These are phyloP conservation scores for Schwanniomyces sp. DNA, from an alignment of 805 yeast species.

Conservation along the genomic window DNA sequence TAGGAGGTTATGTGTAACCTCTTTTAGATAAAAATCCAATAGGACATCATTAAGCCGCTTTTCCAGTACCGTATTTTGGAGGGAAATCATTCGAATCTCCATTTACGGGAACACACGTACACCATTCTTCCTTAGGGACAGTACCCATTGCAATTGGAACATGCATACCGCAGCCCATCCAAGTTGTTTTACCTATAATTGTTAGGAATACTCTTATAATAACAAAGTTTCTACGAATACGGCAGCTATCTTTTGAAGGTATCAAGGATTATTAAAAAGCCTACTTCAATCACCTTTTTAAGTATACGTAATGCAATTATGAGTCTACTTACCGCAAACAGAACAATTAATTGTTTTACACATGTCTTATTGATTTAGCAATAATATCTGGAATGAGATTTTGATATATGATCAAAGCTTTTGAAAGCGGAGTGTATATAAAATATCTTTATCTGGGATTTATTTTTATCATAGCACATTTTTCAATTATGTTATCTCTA, in stretches of 20 bases:
- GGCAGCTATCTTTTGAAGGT: too few relatives aligned
- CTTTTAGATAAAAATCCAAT: neutral
- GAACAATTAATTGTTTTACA: conserved; percentile 36
- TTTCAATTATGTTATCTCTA: too few relatives aligned
- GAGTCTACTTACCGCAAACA: conserved; percentile 21
- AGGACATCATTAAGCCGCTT: neutral
- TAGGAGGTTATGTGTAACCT: too few relatives aligned
- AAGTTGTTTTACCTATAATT: conserved; percentile 17
- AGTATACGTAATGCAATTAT: neutral
- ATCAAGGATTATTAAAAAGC: too few relatives aligned
- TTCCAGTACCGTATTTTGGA: conserved; percentile 25
- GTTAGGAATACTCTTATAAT: neutral
- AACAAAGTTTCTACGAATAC: too few relatives aligned
- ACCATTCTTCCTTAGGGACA: conserved; percentile 36
- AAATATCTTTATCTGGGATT: too few relatives aligned
- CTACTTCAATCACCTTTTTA: too few relatives aligned
- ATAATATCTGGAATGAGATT: too few relatives aligned
- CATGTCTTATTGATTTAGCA: conserved; percentile 13
- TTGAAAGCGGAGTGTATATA: too few relatives aligned
- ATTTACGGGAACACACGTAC: conserved; percentile 20
- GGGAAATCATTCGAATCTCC: conserved; percentile 24
- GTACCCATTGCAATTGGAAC: conserved; percentile 40
- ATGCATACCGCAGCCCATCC: conserved; percentile 50
- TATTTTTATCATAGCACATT: too few relatives aligned
- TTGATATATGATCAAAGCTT: too few relatives aligned